phyloP scores from a whole-genome alignment of 495 filamentous ascomycete species.

The Baudoinia panamericana region DNA sequence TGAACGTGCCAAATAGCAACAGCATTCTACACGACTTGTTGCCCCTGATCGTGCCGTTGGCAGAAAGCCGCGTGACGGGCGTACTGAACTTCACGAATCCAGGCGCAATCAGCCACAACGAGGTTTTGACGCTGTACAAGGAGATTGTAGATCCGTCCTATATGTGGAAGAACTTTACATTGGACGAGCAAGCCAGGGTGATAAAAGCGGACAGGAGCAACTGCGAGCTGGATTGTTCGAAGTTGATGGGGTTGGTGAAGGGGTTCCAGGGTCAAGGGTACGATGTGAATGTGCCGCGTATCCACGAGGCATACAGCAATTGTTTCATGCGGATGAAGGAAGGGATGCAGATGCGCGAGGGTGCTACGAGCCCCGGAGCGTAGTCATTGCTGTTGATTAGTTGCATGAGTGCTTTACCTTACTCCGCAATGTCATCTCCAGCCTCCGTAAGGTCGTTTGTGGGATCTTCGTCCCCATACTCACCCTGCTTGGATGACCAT shows the following conservation, averaged over 20 bases:
- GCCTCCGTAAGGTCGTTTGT: no score
- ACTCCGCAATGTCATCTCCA: no score
- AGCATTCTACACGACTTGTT: slow-evolving; percentile 51
- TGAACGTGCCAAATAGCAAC: slow-evolving; percentile 56
- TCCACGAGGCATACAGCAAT: slow-evolving; percentile 45
- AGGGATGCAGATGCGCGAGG: neutral
- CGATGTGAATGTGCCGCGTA: slow-evolving; percentile 43
- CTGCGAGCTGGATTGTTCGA: slow-evolving; percentile 49
- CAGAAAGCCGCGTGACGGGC: slow-evolving; percentile 47
- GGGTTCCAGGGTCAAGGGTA: slow-evolving; percentile 49
- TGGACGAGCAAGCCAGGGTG: slow-evolving; percentile 53
- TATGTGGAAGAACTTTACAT: slow-evolving; percentile 52
- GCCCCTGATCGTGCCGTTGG: slow-evolving; percentile 45
- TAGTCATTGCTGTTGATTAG: no score
- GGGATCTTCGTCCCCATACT: slow-evolving; percentile 18
- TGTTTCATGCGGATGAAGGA: slow-evolving; percentile 35
- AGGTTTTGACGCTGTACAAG: slow-evolving; percentile 48
- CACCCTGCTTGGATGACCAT: slow-evolving; percentile 5
- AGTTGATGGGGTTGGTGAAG: slow-evolving; percentile 43
- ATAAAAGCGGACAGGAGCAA: slow-evolving; percentile 53
- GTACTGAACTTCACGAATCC: slow-evolving; percentile 59
- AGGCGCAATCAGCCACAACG: slow-evolving; percentile 54
- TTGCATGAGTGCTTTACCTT: no score
- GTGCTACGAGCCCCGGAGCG: no score
- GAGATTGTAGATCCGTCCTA: slow-evolving; percentile 47